Conservation (phyloP, 768 basidiomycete genomes). For the Suillus brevipes region DNA sequence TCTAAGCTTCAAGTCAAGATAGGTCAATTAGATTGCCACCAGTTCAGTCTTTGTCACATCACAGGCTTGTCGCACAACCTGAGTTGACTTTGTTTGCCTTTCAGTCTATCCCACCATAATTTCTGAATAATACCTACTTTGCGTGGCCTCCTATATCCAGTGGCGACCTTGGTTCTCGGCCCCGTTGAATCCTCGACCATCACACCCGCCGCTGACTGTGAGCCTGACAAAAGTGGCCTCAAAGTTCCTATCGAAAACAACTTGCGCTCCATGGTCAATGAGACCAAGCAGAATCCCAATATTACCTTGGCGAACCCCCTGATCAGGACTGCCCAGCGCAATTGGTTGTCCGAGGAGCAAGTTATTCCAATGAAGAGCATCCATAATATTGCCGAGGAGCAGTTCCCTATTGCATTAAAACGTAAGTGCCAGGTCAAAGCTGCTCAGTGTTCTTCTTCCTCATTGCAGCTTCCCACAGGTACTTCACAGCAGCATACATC, state of each 20-base stretch:
- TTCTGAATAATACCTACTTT: background rate
- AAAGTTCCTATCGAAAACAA: conserved; percentile 52
- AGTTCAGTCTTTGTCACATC: conserved; percentile 24
- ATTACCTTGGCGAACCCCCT: conserved; percentile 48
- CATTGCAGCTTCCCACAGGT: conserved; percentile 7
- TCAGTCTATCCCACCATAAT: conserved; percentile 4
- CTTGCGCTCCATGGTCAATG: conserved; percentile 46
- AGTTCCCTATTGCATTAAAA: conserved; percentile 43
- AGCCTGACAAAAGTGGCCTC: conserved; percentile 49
- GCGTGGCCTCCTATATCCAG: conserved; percentile 10
- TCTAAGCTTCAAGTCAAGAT: background rate
- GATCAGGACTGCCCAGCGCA: conserved; percentile 32
- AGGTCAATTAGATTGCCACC: background rate
- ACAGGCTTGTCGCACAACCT: conserved; percentile 27
- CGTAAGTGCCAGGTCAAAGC: conserved; percentile 41
- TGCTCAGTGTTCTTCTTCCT: conserved; percentile 3
- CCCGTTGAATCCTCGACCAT: conserved; percentile 4
- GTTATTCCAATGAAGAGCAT: conserved; percentile 43
- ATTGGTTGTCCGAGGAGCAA: conserved; percentile 41
- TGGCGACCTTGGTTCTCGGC: conserved; percentile 25
- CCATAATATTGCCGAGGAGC: conserved; percentile 44
- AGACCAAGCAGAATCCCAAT: conserved; percentile 60
- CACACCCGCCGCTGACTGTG: conserved; percentile 28
- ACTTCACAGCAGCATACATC: background rate
- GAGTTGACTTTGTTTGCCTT: no score